Base-by-base conservation (phyloP, 495 filamentous ascomycete genomes). In the Daldinia caldariorum region DNA sequence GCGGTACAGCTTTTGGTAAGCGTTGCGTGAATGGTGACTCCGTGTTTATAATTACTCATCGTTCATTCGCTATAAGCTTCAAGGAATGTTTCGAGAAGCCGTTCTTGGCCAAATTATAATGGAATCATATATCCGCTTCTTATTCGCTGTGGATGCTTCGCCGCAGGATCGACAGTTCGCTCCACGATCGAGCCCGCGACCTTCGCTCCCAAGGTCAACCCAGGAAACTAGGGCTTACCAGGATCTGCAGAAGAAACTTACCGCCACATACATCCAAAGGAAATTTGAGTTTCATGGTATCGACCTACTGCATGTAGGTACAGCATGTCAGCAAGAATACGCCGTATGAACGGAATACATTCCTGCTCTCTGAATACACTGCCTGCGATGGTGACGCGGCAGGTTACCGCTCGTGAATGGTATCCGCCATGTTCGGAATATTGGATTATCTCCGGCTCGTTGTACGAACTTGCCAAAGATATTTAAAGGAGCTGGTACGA, bases 331-430 rank as follows among this genome's bases (percentile, higher is more conserved):
- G 26, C 26, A 26, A 26, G 26, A 26, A 26, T 45, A 20, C 16
- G 6, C n/a, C 41, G 16, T 47, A 47, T 47, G 16, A 20, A 20
- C 18, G 4, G 7, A 13, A 22, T 47, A 47, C 18, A 0, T 3
- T 13, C 6, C 8, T 8, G 18, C 8, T 12, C 20, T 16, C 20
- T 22, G 20, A 12, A 22, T 7, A 10, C 43, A 10, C 18, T 47
- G 43, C 43, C 43, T 47, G 18, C 18, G 8, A 22, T 47, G 43
- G 43, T 47, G 43, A 47, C 43, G 43, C 18, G 43, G 43, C 43
- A 47, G 16, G 16, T 9, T 22, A 16, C 9, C 43, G 2, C 8
- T 47, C 9, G 6, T 35, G 5, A 7, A 35, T 35, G 34, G 20
- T 20, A 9, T 47, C 2, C 10, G 20, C 16, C 1, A 3, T n/a